Conservation (phyloP, 495 filamentous ascomycete genomes). For the Aspergillus baeticus region DNA sequence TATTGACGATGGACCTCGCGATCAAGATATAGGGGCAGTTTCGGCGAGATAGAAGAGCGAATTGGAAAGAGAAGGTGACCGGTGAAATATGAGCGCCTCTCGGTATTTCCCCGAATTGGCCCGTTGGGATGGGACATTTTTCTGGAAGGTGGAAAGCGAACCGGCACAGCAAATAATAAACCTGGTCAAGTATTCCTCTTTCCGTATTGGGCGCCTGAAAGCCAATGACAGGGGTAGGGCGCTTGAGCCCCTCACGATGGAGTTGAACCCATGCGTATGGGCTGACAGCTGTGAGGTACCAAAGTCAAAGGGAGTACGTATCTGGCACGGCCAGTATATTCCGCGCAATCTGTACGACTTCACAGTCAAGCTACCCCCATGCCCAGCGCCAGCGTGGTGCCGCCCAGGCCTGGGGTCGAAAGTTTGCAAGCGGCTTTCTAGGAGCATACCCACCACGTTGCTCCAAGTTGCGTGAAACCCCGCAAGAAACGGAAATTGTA, state of each 20-base stretch:
- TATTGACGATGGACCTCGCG: not conserved
- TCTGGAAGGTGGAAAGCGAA: not conserved
- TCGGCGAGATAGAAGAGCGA: not conserved
- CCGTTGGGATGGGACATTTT: not conserved
- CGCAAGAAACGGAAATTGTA: constrained; percentile 1
- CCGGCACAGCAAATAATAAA: not conserved
- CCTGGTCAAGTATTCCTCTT: not conserved
- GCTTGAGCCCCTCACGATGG: not conserved
- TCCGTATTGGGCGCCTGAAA: not conserved
- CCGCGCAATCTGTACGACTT: not conserved
- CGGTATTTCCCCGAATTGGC: not conserved
- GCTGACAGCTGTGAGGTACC: too few relatives aligned
- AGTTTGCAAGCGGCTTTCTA: not conserved
- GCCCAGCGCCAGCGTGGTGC: not conserved
- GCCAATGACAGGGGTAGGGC: not conserved
- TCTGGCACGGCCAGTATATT: too few relatives aligned
- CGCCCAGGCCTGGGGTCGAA: not conserved
- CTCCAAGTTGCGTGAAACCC: constrained; percentile 5
- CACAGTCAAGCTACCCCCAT: not conserved
- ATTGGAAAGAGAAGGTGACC: not conserved
- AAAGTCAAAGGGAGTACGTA: too few relatives aligned
- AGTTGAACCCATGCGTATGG: not conserved
- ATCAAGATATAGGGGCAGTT: not conserved
- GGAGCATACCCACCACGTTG: not conserved
- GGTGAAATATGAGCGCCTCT: not conserved